phyloP scores from a whole-genome alignment of 2,329 filamentous ascomycete genomes.

The Pseudogymnoascus sp. region DNA sequence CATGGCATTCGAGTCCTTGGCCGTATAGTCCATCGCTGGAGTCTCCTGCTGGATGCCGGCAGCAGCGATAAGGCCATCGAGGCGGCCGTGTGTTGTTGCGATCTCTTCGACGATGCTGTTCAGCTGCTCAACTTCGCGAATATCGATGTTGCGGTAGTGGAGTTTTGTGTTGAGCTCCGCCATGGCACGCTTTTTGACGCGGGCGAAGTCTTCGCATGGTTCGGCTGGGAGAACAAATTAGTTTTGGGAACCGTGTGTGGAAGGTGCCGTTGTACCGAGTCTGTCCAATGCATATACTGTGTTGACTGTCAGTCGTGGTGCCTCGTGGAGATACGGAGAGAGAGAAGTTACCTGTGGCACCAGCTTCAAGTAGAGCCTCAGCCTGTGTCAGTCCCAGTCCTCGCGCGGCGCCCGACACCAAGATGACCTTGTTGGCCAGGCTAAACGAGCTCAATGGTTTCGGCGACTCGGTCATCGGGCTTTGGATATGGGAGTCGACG shows the following conservation, averaged over 20 bases:
- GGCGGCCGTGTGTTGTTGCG: constrained; percentile 47
- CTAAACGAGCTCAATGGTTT: constrained; percentile 38
- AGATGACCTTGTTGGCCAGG: constrained; percentile 51
- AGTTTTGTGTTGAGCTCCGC: constrained; percentile 52
- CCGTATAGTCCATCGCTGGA: constrained; percentile 56
- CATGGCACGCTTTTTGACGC: constrained; percentile 48
- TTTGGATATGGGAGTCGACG: no score
- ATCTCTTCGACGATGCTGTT: constrained; percentile 51
- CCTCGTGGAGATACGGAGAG: not conserved
- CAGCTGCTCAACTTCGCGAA: constrained; percentile 50
- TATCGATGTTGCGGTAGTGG: constrained; percentile 59
- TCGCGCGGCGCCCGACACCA: constrained; percentile 60
- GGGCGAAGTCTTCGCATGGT: constrained; percentile 46
- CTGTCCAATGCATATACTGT: constrained; percentile 35
- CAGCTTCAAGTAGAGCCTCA: constrained; percentile 62
- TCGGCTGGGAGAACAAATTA: not conserved
- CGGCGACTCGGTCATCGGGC: not conserved
- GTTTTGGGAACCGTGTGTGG: no score
- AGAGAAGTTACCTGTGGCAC: constrained; percentile 45
- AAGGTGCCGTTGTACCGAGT: not conserved
- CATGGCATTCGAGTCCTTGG: constrained; percentile 42
- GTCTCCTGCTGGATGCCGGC: constrained; percentile 62
- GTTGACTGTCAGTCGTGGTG: constrained; percentile 7
- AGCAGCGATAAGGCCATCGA: constrained; percentile 61
- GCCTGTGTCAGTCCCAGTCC: constrained; percentile 61